A percentile compares a stretch with the other conserved stretches of the same genome.
Evolutionary conservation across 331 rosid species (phyloP).

Genomic region (Phaseolus coccineus): DNA sequence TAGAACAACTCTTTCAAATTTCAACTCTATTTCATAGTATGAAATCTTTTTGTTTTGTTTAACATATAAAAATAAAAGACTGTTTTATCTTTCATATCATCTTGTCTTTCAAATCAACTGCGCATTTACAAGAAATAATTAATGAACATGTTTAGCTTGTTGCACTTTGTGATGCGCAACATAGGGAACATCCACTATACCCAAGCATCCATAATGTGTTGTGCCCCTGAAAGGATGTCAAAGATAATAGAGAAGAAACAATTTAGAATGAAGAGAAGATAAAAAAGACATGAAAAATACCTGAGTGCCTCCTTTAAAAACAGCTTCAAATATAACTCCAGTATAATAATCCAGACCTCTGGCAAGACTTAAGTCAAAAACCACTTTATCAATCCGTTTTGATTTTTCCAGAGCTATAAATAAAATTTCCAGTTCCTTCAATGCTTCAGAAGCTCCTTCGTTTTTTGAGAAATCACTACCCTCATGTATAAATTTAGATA

Average conservation of each 20-base stretch:
- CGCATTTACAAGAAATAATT: slow-evolving; percentile 5
- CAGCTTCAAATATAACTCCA: slow-evolving; percentile 94
- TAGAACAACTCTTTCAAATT: not conserved
- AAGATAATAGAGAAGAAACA: slow-evolving; percentile 3
- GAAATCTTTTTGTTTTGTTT: not conserved
- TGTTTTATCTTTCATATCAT: too few species aligned
- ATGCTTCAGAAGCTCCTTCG: slow-evolving; percentile 65
- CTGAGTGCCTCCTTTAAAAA: slow-evolving; percentile 86
- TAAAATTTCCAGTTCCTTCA: slow-evolving; percentile 80
- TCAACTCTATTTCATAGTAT: not conserved
- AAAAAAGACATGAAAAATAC: slow-evolving; percentile 51
- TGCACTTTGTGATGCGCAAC: slow-evolving; percentile 12
- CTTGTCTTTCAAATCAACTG: not conserved
- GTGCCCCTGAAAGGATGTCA: not conserved
- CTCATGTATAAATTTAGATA: slow-evolving; percentile 73
- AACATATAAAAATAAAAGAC: not conserved
- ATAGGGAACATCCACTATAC: slow-evolving; percentile 6
- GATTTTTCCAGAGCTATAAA: slow-evolving; percentile 81
- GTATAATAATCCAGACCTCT: slow-evolving; percentile 98
- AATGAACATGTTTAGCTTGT: slow-evolving; percentile 27
- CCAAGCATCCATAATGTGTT: not conserved
- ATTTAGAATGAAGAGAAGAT: slow-evolving; percentile 21
- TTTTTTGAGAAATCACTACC: slow-evolving; percentile 68
- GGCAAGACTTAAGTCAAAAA: slow-evolving; percentile 97
- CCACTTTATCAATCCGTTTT: slow-evolving; percentile 70